A percentile compares a stretch with the other conserved stretches of the same genome.
These are phyloP conservation scores for Dothistroma septosporum DNA, from an alignment of 2,329 filamentous ascomycete species.

Conservation along the genomic window DNA sequence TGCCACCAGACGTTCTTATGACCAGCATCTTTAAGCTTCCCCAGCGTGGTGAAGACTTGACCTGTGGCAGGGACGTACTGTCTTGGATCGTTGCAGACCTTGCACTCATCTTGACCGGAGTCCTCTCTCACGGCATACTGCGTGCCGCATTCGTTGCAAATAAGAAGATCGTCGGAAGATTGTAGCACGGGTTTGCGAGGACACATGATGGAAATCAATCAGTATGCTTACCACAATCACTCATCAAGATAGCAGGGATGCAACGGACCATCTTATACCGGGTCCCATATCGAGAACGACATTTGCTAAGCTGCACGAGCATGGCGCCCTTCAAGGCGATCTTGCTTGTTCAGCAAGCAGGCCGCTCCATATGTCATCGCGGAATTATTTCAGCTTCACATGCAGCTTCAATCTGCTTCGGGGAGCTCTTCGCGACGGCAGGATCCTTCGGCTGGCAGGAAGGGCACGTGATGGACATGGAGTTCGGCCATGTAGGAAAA, in stretches of 20 bases:
- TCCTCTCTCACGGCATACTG: conserved; percentile 56
- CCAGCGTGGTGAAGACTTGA: conserved; percentile 63
- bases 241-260: not conserved
- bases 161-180: conserved; percentile 40
- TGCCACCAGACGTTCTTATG: conserved; percentile 55
- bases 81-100: conserved; percentile 64
- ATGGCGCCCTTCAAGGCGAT: not conserved
- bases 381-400: not conserved
- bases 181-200: not conserved
- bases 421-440: not conserved
- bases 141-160: conserved; percentile 66
- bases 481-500: not conserved
- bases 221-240: not conserved
- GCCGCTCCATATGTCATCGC: not conserved
- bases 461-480: not conserved
- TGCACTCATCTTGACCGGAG: conserved; percentile 51
- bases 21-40: conserved; percentile 24
- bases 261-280: not conserved
- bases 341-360: not conserved
- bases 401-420: not conserved
- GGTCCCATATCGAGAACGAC: not conserved
- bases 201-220: not conserved
- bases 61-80: conserved; percentile 62
- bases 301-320: not conserved
- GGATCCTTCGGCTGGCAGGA: not conserved